Evolutionary conservation across 2,329 filamentous ascomycete genomes (phyloP), one percentile per base, ranked within the genome.

Genomic region (Elsinoe perseae): DNA sequence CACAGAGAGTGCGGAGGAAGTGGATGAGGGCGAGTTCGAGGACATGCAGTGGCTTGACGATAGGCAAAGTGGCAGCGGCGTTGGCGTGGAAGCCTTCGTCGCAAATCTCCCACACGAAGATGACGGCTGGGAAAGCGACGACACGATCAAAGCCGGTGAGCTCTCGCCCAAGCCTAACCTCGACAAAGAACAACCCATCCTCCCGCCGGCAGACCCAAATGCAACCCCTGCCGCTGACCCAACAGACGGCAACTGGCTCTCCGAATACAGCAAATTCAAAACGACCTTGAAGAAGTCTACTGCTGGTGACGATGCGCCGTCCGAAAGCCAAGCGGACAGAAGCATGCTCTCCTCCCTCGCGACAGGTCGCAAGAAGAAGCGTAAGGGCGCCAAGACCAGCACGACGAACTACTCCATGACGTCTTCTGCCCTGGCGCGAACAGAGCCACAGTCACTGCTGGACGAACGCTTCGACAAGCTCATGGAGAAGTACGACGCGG

Each of bases 261-360:
- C 86, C 56, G 87, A 96, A 65, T 97, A 95, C 74, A 87, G 88
- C 64, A 89, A 93, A 68, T 97, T 95, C 78, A 96, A 97, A 72
- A 62, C 64, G 36, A 62, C 61, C 58, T 71, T 72, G 57, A 81
- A 80, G 65, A 64, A 70, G 16, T 70, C 70, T n/a, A 75, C 9
- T 14, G 32, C 12, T 3, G 5, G 5, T 14, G 32, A 71, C 28
- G 57, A 66, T 1, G 77, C 79, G 1, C 79, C 79, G 14, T 85
- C 83, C 2, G 85, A 86, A 61, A 66, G 85, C 46, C 83, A 87
- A 65, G 85, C 86, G 4, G 76, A 85, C 62, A 80, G 86, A 74
- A 90, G 86, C 1, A 71, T 71, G n/a, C 84, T 86, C 0, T 90
- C 86, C 0, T 73, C 71, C 2, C 85, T 87, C 1, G 86, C 85